These are phyloP conservation scores for Botrytis pseudocinerea DNA, from an alignment of 2,329 filamentous ascomycete genomes.

Conservation along the genomic window DNA sequence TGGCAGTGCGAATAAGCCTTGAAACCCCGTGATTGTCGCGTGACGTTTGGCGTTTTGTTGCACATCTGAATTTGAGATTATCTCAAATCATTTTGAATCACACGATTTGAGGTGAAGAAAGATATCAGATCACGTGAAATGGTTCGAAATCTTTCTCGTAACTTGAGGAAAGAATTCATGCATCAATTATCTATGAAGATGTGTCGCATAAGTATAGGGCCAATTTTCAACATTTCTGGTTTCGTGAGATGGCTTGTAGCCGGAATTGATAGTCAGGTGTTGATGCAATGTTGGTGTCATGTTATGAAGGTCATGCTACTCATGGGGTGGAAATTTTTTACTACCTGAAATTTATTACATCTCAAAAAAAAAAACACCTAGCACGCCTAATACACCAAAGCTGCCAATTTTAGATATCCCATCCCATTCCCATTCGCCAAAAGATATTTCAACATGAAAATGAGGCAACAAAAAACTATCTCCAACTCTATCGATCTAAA, in stretches of 20 bases:
- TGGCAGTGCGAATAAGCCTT: neutral
- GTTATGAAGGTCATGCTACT: neutral
- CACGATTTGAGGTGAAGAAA: neutral
- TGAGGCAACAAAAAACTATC: neutral
- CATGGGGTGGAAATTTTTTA: neutral
- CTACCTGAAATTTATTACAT: neutral
- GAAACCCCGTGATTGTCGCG: neutral
- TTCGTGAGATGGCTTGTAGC: neutral
- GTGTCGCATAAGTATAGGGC: too few relatives aligned
- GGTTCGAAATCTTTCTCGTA: neutral
- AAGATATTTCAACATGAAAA: neutral
- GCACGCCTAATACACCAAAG: neutral
- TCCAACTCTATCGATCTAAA: slow-evolving; percentile 13
- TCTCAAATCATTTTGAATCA: neutral
- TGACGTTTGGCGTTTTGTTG: neutral
- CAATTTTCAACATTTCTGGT: neutral
- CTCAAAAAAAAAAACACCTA: neutral
- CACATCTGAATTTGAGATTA: neutral
- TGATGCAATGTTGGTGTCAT: neutral
- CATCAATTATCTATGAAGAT: neutral
- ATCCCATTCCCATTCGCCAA: too few relatives aligned
- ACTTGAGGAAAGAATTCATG: neutral
- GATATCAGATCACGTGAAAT: neutral
- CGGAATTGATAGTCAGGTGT: neutral
- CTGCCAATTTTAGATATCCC: neutral